Percentiles rank a stretch among this genome's conserved stretches.
These are phyloP conservation scores for Trichosanthes truncata DNA, from an alignment of 306 rosid species.

Conservation along the genomic window DNA sequence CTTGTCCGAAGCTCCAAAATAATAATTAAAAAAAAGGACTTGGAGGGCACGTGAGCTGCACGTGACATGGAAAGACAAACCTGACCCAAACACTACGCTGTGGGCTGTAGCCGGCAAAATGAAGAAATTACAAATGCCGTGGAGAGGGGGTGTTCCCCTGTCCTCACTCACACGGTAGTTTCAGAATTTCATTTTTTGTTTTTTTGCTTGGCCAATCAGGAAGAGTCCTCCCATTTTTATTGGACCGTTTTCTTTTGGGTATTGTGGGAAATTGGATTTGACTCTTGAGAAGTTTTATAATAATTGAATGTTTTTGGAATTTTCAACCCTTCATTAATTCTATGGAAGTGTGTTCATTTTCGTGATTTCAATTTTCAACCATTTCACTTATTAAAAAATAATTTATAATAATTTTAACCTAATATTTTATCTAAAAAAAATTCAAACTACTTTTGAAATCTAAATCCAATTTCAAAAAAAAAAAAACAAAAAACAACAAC, in stretches of 20 bases:
- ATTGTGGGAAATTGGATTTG: background rate
- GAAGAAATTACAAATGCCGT: background rate
- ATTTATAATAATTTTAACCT: background rate
- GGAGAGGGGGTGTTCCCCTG: background rate
- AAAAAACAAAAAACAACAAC: no score
- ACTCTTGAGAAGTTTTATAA: background rate
- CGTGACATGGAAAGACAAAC: background rate
- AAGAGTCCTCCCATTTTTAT: background rate
- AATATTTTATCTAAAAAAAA: background rate
- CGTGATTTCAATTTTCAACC: background rate
- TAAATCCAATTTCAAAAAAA: background rate
- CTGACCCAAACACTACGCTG: background rate
- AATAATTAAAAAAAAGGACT: background rate
- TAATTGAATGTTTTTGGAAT: background rate
- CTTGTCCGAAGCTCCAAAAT: background rate
- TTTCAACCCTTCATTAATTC: background rate
- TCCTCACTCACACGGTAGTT: background rate
- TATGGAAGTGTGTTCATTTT: background rate
- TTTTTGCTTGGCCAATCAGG: background rate
- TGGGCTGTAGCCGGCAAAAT: background rate
- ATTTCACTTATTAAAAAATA: background rate
- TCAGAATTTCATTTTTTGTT: background rate
- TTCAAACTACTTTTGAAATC: background rate
- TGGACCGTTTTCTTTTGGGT: background rate
- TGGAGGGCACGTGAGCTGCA: background rate